Base-by-base conservation (phyloP, 2,329 filamentous ascomycete species). In the Herpotrichia juniperi region DNA sequence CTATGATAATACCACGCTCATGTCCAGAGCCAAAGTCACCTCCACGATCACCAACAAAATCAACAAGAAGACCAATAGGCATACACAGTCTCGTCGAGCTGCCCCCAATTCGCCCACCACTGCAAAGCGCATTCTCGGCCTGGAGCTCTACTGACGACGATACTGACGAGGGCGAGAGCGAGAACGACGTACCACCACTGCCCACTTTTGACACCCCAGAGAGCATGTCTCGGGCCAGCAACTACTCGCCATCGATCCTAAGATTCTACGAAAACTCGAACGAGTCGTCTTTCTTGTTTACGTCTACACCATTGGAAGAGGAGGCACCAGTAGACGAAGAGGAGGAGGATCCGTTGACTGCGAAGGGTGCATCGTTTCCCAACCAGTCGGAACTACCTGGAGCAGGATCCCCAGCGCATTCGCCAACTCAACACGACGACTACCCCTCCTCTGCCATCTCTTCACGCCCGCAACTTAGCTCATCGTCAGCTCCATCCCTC, bases 81-180 rank as follows among this genome's bases (percentile, higher is more conserved):
- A 59, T 57, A 32, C 68, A 64, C 5, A 52, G 54, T n/a, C 22
- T 61, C 16, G 67, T 72, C 10, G 54, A 61, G 12, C 72, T 72
- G 8, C 69, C 69, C 8, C 61, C 64, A 8, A 47, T 72, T 5
- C 62, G 67, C 24, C 68, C 71, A 26, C 71, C 71, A 2, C 48
- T 69, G 47, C 59, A 57, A 42, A 74, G 71, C 44, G 62, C 64
- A 9, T 74, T 74, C 46, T 74, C 71, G 11, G 69, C 62, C 1
- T 74, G 71, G 71, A 74, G 71, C 52, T 72, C 71, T 3, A 65
- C 69, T 1, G 69, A 71, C 37, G 71, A 72, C 12, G 69, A 66
- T 5, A 63, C 56, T 8, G 64, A 65, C 28, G 66, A 66, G 17
- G 71, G 70, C 14, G 69, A 66, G 17, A 69, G 70, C 14, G 69